Percentiles rank a stretch among this genome's conserved stretches.
phyloP scores from a whole-genome alignment of 2,329 filamentous ascomycete species.

The Phaeophleospora eucalypticola region DNA sequence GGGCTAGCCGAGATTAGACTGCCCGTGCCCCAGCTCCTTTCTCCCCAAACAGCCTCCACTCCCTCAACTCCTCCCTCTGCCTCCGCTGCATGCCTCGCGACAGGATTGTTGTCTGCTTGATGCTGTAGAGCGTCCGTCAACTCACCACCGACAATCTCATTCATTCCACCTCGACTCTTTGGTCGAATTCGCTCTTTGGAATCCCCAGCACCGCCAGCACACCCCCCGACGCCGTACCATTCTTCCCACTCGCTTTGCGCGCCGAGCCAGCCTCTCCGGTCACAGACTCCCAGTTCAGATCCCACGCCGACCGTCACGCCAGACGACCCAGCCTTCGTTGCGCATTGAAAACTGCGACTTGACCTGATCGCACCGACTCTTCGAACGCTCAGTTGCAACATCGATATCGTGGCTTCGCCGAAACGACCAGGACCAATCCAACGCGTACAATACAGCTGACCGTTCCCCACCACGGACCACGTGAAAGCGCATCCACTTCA shows the following conservation, averaged over 20 bases:
- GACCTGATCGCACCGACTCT: background rate
- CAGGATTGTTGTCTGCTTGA: conserved; percentile 1
- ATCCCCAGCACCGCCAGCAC: conserved; percentile 3
- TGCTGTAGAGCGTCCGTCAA: conserved; percentile 1
- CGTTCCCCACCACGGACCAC: conserved; percentile 6
- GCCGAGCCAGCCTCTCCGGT: conserved; percentile 9
- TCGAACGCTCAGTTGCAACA: conserved; percentile 1
- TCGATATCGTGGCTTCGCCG: conserved; percentile 24
- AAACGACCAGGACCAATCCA: conserved; percentile 13
- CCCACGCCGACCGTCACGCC: background rate
- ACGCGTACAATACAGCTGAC: conserved; percentile 14
- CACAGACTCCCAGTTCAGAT: background rate
- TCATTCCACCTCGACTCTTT: conserved; percentile 10
- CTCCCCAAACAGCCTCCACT: background rate
- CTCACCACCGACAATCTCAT: background rate
- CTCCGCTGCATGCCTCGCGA: conserved; percentile 1
- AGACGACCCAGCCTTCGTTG: conserved; percentile 5
- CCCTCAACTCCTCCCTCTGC: background rate
- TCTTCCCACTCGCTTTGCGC: conserved; percentile 6
- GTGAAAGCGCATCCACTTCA: conserved; percentile 6
- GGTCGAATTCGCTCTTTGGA: conserved; percentile 11
- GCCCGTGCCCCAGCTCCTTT: background rate
- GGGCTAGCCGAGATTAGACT: background rate
- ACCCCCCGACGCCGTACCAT: conserved; percentile 5
- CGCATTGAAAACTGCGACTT: conserved; percentile 3